These are phyloP conservation scores for Cetradonia linearis DNA, from an alignment of 495 filamentous ascomycete genomes.

Conservation along the genomic window DNA sequence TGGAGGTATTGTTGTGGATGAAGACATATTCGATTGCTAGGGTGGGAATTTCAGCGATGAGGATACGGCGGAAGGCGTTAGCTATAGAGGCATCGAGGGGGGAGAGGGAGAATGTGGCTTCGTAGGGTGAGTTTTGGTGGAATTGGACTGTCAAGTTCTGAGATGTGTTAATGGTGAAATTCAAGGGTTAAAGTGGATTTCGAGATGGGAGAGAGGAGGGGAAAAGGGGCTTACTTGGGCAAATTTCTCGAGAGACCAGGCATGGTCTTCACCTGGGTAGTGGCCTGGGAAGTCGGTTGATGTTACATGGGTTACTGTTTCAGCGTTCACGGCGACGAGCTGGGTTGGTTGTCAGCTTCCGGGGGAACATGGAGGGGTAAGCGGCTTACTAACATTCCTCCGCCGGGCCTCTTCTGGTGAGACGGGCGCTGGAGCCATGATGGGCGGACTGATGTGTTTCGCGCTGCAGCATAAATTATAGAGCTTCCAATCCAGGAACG, in stretches of 20 bases:
- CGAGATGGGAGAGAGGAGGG: background rate
- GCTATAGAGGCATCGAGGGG: conserved; percentile 86
- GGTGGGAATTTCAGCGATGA: conserved; percentile 88
- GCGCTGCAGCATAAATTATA: conserved; percentile 1
- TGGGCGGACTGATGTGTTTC: conserved; percentile 24
- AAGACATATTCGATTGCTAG: conserved; percentile 89
- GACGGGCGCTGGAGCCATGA: conserved; percentile 40
- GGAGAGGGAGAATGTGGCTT: conserved; percentile 80
- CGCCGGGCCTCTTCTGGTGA: conserved; percentile 42
- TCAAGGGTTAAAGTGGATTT: conserved; percentile 19
- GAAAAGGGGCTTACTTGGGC: conserved; percentile 35
- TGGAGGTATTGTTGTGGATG: conserved; percentile 87
- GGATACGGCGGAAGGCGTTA: conserved; percentile 95
- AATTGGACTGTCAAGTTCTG: conserved; percentile 66
- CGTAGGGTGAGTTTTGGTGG: conserved; percentile 63
- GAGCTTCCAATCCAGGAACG: background rate
- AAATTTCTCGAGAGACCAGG: conserved; percentile 75
- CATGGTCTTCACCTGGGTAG: conserved; percentile 81
- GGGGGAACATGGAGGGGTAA: conserved; percentile 17
- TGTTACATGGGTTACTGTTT: conserved; percentile 79
- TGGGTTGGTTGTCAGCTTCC: conserved; percentile 30
- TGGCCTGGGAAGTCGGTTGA: conserved; percentile 85
- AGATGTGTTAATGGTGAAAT: too few relatives aligned
- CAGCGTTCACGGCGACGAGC: conserved; percentile 76
- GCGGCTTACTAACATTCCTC: conserved; percentile 35